Evolutionary conservation across 1,139 yeast species (phyloP), one percentile per base, ranked within the genome.

Genomic region (Groenewaldozyma auringiensis): DNA sequence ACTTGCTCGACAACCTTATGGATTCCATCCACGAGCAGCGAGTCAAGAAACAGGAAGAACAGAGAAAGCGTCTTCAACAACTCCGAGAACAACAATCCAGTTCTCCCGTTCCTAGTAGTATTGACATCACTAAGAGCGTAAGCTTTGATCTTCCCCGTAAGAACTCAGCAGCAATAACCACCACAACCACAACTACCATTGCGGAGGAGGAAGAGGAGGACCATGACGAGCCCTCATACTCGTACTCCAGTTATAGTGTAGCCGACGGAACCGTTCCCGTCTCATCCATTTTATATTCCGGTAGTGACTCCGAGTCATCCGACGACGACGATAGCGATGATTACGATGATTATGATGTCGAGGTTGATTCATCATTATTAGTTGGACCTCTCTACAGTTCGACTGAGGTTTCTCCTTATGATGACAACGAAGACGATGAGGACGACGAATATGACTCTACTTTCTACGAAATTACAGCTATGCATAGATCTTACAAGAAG

Each of bases 1-100:
- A 83, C 62, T 67, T 84, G 69, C 70, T 84, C 49, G 94, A 84
- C 59, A 71, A 71, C 52, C 61, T 84, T 40, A 79, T 83, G 78
- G 88, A 79, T 40, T 41, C 53, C 14, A 50, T 61, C 9, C 49
- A 57, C 13, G 45, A 50, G 21, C 53, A 49, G 27, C 52, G 56
- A 22, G 50, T n/a, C n/a, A n/a, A n/a, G n/a, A n/a, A n/a, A n/a
- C n/a, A n/a, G n/a, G n/a, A n/a, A n/a, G n/a, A n/a, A n/a, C n/a
- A n/a, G n/a, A n/a, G n/a, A n/a, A n/a, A n/a, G n/a, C n/a, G n/a
- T n/a, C n/a, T n/a, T n/a, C n/a, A n/a, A n/a, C n/a, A n/a, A n/a
- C n/a, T n/a, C n/a, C n/a, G n/a, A n/a, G n/a, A n/a, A n/a, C n/a
- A n/a, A n/a, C n/a, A n/a, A n/a, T n/a, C n/a, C n/a, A n/a, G n/a